phyloP scores from a whole-genome alignment of 306 rosid genomes.

The Quercus mongolica region DNA sequence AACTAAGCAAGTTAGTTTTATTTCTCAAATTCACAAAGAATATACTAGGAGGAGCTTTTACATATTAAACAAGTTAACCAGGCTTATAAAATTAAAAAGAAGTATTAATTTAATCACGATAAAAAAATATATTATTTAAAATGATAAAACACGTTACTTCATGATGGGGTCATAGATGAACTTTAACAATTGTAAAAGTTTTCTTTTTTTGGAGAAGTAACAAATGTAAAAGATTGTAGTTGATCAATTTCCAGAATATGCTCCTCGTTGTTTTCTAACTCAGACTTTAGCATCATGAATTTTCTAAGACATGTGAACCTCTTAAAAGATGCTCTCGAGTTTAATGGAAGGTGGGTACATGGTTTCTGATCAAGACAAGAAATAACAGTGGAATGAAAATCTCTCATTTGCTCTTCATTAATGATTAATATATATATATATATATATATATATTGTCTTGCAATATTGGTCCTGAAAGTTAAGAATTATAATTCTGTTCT shows the following conservation, averaged over 20 bases:
- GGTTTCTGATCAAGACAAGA: too few relatives aligned
- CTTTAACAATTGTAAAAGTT: not conserved
- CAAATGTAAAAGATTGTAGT: not conserved
- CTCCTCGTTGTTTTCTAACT: not conserved
- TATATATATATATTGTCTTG: too few relatives aligned
- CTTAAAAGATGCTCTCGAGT: too few relatives aligned
- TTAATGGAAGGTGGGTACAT: too few relatives aligned
- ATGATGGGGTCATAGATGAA: not conserved
- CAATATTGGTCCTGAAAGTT: too few relatives aligned
- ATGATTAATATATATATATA: too few relatives aligned
- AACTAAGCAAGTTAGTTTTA: constrained; percentile 6
- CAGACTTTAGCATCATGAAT: too few relatives aligned
- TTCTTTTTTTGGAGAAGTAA: too few relatives aligned
- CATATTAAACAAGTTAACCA: not conserved
- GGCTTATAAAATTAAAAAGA: not conserved
- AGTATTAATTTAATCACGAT: not conserved
- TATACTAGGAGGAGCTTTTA: not conserved
- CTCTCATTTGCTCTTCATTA: too few relatives aligned
- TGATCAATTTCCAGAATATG: not conserved
- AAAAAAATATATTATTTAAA: not conserved
- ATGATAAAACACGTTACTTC: not conserved
- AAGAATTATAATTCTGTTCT: too few relatives aligned
- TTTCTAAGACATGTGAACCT: too few relatives aligned
- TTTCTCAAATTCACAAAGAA: not conserved
- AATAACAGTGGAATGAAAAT: too few relatives aligned